These are phyloP conservation scores for Mortierella polycephala DNA, from an alignment of 371 early-diverging fungal species.

Conservation along the genomic window DNA sequence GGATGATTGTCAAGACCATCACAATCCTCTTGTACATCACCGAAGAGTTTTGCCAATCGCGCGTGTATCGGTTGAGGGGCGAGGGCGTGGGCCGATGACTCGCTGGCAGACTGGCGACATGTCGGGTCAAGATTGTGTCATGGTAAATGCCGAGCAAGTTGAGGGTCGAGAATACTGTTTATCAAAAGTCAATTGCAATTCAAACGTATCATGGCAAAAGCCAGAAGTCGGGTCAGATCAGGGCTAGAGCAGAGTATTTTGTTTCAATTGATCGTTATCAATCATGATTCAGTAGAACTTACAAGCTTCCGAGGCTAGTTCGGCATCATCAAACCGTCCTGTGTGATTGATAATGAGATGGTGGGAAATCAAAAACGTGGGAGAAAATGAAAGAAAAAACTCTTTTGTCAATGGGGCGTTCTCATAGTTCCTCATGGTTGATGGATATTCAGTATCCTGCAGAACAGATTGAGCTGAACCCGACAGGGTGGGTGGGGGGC, in stretches of 20 bases:
- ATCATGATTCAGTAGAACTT: slow-evolving; percentile 40
- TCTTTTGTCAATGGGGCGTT: neutral
- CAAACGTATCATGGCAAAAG: neutral
- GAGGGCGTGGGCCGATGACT: slow-evolving; percentile 63
- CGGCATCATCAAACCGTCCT: slow-evolving; percentile 95
- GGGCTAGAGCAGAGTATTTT: neutral
- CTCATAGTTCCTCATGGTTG: neutral
- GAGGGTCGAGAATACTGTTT: slow-evolving; percentile 80
- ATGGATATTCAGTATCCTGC: neutral
- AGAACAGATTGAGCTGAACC: too few relatives aligned
- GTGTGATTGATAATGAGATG: neutral
- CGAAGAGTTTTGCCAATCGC: slow-evolving; percentile 63
- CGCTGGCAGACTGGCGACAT: slow-evolving; percentile 62
- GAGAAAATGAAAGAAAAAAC: neutral
- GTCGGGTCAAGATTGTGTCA: slow-evolving; percentile 82
- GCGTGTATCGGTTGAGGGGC: slow-evolving; percentile 85
- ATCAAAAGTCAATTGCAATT: neutral
- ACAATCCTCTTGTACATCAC: slow-evolving; percentile 68
- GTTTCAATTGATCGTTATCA: neutral
- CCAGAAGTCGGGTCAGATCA: neutral
- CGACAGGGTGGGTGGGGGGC: neutral
- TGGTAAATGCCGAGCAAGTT: slow-evolving; percentile 89
- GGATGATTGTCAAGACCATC: slow-evolving; percentile 74
- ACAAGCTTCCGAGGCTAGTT: slow-evolving; percentile 92
- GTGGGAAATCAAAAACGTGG: neutral